These are phyloP conservation scores for Tylopilus sp. DNA, from an alignment of 768 basidiomycete species.

Conservation along the genomic window DNA sequence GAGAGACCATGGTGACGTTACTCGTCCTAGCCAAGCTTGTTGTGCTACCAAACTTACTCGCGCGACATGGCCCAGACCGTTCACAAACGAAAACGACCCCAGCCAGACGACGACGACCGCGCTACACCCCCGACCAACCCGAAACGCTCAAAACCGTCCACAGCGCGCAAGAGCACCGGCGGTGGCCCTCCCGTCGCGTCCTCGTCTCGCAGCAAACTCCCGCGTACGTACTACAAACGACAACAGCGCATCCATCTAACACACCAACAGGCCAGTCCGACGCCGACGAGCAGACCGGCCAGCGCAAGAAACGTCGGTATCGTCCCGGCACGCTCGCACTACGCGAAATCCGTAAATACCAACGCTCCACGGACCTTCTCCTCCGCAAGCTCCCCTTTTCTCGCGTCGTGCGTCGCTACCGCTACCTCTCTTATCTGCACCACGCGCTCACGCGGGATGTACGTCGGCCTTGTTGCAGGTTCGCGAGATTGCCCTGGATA, in stretches of 20 bases:
- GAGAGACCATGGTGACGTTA: slow-evolving; percentile 33
- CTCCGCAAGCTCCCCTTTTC: slow-evolving; percentile 89
- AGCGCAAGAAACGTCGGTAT: slow-evolving; percentile 61
- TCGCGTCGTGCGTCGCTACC: slow-evolving; percentile 64
- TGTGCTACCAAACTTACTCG: too few relatives aligned
- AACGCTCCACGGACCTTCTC: slow-evolving; percentile 87
- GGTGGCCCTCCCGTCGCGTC: slow-evolving; percentile 39
- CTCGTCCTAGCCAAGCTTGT: too few relatives aligned
- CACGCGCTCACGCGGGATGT: slow-evolving; percentile 8
- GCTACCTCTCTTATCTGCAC: not conserved
- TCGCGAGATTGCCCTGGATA: slow-evolving; percentile 89
- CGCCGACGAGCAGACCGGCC: slow-evolving; percentile 23
- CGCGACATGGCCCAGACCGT: slow-evolving; percentile 64
- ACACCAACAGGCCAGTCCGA: slow-evolving; percentile 18
- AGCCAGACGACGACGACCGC: slow-evolving; percentile 37
- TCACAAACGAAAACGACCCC: slow-evolving; percentile 43
- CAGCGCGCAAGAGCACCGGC: slow-evolving; percentile 86
- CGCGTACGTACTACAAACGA: slow-evolving; percentile 21
- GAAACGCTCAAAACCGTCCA: slow-evolving; percentile 52
- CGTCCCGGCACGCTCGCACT: slow-evolving; percentile 89
- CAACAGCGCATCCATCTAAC: slow-evolving; percentile 11
- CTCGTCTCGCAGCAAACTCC: slow-evolving; percentile 23
- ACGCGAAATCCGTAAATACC: slow-evolving; percentile 91
- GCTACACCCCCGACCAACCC: slow-evolving; percentile 34
- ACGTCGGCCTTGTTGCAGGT: slow-evolving; percentile 53